phyloP scores from a whole-genome alignment of 2,329 filamentous ascomycete genomes.

The Lasiodiplodia sp. region DNA sequence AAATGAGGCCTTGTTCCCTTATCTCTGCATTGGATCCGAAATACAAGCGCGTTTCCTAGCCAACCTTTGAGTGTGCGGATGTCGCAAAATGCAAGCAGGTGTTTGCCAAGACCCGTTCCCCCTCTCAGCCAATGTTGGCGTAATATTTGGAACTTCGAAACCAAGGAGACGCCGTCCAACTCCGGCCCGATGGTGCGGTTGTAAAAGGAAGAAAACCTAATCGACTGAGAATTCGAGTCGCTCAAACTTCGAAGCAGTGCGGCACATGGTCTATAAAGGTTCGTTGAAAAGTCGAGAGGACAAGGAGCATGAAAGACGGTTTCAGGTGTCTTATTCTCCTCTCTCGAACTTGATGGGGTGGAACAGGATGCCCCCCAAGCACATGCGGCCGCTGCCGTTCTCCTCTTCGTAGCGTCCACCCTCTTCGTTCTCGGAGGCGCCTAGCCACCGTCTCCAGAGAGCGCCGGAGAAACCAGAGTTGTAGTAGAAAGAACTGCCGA shows the following conservation, averaged over 20 bases:
- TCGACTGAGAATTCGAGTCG: conserved; percentile 24
- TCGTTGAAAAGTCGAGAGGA: conserved; percentile 15
- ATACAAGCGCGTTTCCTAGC: conserved; percentile 25
- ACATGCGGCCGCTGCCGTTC: conserved; percentile 56
- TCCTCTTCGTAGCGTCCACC: conserved; percentile 52
- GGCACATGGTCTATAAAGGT: conserved; percentile 29
- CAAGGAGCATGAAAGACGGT: conserved; percentile 28
- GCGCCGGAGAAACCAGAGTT: conserved; percentile 57
- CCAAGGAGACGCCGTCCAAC: conserved; percentile 28
- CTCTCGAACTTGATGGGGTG: conserved; percentile 59
- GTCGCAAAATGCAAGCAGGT: conserved; percentile 25
- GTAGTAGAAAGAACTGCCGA: conserved; percentile 60
- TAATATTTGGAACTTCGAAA: conserved; percentile 26
- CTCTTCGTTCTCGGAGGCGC: conserved; percentile 55
- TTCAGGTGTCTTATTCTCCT: conserved; percentile 38
- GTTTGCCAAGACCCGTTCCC: conserved; percentile 24
- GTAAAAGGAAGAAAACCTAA: conserved; percentile 24
- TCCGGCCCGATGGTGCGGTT: conserved; percentile 28
- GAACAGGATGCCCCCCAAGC: conserved; percentile 53
- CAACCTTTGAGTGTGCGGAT: conserved; percentile 27
- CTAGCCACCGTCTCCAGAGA: conserved; percentile 59
- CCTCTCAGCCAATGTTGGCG: conserved; percentile 23
- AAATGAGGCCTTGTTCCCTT: conserved; percentile 27
- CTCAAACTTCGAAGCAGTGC: conserved; percentile 20
- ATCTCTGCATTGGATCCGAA: conserved; percentile 28